A percentile compares a stretch with the other conserved stretches of the same genome.
Evolutionary conservation across 139 green algal genomes (phyloP).

Genomic region (Coccomyxa sp.): DNA sequence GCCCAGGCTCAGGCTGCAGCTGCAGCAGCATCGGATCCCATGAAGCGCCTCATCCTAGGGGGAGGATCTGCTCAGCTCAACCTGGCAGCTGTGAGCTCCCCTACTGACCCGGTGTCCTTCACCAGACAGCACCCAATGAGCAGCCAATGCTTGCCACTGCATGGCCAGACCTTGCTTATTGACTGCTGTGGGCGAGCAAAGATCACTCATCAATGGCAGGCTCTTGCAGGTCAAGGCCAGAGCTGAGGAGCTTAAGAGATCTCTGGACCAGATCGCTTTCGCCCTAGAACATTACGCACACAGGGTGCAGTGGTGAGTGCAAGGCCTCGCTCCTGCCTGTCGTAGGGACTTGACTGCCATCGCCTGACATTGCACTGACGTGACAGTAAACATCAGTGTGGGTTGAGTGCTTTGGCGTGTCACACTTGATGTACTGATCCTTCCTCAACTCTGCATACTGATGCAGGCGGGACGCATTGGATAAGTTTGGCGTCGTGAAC

Average conservation of each 20-base stretch:
- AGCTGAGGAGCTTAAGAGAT: neutral
- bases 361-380: neutral
- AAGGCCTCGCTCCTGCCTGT: neutral
- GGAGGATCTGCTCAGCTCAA: slow-evolving; percentile 15
- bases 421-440: slow-evolving; percentile 32
- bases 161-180: too few relatives aligned
- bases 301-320: slow-evolving; percentile 3
- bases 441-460: neutral
- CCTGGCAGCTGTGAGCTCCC: slow-evolving; percentile 17
- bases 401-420: neutral
- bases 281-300: neutral
- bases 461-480: slow-evolving; percentile 36
- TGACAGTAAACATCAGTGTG: neutral
- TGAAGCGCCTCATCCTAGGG: slow-evolving; percentile 18
- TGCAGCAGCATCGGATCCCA: neutral
- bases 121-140: neutral
- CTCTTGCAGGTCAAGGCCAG: neutral
- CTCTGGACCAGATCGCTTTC: slow-evolving; percentile 2
- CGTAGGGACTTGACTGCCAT: neutral
- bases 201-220: too few relatives aligned
- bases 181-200: too few relatives aligned
- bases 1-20: too few relatives aligned
- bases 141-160: neutral
- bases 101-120: neutral
- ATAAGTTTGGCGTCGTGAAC: slow-evolving; percentile 45